phyloP scores from a whole-genome alignment of 2,329 filamentous ascomycete species.

The Ceratocystis lukuohia region DNA sequence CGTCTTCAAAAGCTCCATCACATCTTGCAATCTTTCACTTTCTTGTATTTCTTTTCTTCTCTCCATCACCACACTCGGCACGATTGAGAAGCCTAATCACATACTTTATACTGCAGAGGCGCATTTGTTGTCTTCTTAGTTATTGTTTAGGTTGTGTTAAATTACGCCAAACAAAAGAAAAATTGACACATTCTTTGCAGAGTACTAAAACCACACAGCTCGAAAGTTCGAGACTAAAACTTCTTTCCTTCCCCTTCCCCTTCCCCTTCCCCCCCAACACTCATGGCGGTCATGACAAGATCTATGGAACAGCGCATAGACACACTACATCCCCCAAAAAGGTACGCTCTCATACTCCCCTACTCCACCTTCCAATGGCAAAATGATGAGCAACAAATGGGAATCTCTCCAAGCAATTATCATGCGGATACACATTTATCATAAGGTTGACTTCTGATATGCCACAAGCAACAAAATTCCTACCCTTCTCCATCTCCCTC shows the following conservation, averaged over 20 bases:
- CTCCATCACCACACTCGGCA: not conserved
- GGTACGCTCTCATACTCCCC: slow-evolving; percentile 42
- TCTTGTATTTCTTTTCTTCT: not conserved
- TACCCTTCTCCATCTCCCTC: not conserved
- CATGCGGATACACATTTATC: slow-evolving; percentile 66
- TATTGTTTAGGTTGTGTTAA: no score
- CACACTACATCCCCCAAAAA: slow-evolving; percentile 76
- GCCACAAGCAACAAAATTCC: slow-evolving; percentile 1
- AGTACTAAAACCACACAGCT: no score
- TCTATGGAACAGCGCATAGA: slow-evolving; percentile 71
- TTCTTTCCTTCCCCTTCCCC: not conserved
- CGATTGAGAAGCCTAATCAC: no score
- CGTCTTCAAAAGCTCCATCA: slow-evolving; percentile 12
- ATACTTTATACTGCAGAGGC: no score
- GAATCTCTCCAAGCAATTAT: slow-evolving; percentile 97
- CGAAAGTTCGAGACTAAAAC: not conserved
- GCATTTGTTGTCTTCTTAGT: no score
- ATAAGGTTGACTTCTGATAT: slow-evolving; percentile 55
- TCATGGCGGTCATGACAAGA: slow-evolving; percentile 28
- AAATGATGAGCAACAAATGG: slow-evolving; percentile 83
- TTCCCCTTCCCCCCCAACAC: not conserved
- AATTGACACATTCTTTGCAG: no score
- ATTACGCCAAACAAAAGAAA: no score
- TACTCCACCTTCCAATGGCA: slow-evolving; percentile 14
- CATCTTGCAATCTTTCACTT: not conserved